Evolutionary conservation across 495 filamentous ascomycete genomes (phyloP).

Genomic region (Penicillium antarcticum): DNA sequence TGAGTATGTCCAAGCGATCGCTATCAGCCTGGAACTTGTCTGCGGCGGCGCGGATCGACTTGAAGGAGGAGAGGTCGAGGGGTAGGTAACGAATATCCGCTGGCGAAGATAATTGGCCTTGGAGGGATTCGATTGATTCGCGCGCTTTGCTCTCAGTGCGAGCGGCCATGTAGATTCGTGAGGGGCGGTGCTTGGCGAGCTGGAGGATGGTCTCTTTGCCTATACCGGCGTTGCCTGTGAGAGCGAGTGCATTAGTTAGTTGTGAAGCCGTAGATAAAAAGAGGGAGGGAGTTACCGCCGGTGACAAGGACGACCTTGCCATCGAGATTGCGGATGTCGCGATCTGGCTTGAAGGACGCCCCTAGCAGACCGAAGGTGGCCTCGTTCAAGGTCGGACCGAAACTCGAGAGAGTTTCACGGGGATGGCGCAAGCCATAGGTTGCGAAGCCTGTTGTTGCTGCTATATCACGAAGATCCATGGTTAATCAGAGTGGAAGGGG

Average conservation of each 20-base stretch:
- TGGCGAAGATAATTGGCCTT: constrained; percentile 36
- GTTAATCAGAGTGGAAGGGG: neutral
- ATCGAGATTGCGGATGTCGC: constrained; percentile 53
- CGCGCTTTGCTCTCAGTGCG: constrained; percentile 52
- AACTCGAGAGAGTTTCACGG: constrained; percentile 28
- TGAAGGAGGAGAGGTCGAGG: constrained; percentile 51
- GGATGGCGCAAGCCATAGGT: constrained; percentile 31
- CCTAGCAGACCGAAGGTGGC: constrained; percentile 37
- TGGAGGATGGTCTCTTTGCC: constrained; percentile 62
- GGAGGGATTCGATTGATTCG: constrained; percentile 49
- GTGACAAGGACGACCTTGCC: constrained; percentile 62
- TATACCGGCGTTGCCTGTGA: constrained; percentile 60
- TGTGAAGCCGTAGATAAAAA: neutral
- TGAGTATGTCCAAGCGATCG: constrained; percentile 58
- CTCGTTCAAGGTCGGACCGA: constrained; percentile 40
- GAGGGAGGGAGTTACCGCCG: constrained; percentile 41
- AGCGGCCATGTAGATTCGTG: constrained; percentile 61
- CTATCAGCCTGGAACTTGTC: constrained; percentile 42
- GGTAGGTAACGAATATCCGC: constrained; percentile 47
- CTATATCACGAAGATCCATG: constrained; percentile 22
- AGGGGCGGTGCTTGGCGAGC: constrained; percentile 57
- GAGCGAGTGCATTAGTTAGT: neutral
- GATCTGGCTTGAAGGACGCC: constrained; percentile 47
- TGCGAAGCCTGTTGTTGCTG: constrained; percentile 11
- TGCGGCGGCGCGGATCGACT: constrained; percentile 48